Evolutionary conservation across 306 rosid species (phyloP), one percentile per base, ranked within the genome.

Genomic region (Mimosa bimucronata): DNA sequence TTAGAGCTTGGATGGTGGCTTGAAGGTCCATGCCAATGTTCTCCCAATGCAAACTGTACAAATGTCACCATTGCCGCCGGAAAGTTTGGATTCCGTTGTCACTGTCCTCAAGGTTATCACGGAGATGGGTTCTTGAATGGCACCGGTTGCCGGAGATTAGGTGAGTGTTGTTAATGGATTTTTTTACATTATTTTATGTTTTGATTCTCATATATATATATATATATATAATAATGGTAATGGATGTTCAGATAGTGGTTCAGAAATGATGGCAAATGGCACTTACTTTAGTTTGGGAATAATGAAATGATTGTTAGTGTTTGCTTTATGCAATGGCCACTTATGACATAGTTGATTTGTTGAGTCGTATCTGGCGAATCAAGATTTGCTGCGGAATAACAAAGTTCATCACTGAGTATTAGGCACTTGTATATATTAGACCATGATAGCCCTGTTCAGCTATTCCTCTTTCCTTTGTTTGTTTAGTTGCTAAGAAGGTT

Each of bases 1-100:
- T 41, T 95, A 25, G 92, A 95, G 73, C 81, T 95, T 78, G 89
- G 69, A 7, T 95, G 98, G 98, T 95, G 98, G 98, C 76, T 92
- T 77, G 12, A 11, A 4, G 89, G 91, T 2, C 0, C 2, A 9
- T 75, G 75, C 29, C 0, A 7, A 0, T 95, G 99, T 71, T 52
- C 83, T 52, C 0, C 0, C 0, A 74, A 82, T 73, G 92, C 97
- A 40, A 25, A 40, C 1, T 68, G 80, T n/a, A 16, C 29, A 5
- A 0, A 0, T 9, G 74, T 87, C 0, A 8, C 0, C 9, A 66
- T 23, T 14, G 6, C 31, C 14, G 2, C 26, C 8, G 25, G 23
- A 7, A 7, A 0, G 16, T 0, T 0, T 0, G 95, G 97, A 75
- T 83, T 80, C 71, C 92, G 92, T 28, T 95, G 98, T 83, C 77